Base-by-base conservation (phyloP, 169 alveolate genomes). In the Cryptosporidium andersoni region DNA sequence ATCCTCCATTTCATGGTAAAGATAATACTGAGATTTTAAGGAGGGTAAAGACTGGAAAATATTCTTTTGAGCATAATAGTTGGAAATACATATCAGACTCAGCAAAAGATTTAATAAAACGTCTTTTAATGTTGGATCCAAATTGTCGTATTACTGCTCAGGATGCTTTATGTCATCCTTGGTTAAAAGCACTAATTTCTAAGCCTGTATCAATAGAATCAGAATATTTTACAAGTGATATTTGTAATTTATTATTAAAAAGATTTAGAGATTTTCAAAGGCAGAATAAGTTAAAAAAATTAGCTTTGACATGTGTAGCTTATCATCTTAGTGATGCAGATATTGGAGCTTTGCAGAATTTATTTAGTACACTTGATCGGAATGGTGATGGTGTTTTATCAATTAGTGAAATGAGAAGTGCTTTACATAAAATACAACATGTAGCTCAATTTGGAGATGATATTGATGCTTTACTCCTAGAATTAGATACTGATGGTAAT, bases 271-370 rank as follows among this genome's bases (percentile, higher is more conserved):
- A 91, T 64, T 96, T 96, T 81, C 95, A 92, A 65, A 89, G 91
- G 51, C 94, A 91, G 81, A 90, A 93, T 66, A 95, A 93, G 81
- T 88, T 96, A 91, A 95, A 96, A 92, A 93, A 93, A 51, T 92
- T 95, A 80, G 98, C 98, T 55, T 92, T 96, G 49, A 96, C 99
- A 9, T 96, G 96, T 52, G 94, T 96, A 45, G 99, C 98, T 45
- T 94, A 95, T 82, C 97, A 96, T 66, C 90, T 94, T 49, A 81
- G 91, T 37, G 96, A 94, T 64, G 91, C 91, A 37, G 98, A 96
- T 8, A 94, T 96, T 45, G 96, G 95, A 8, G 88, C 93, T 48
- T 92, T 96, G 56, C 93, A 91, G 90, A 92, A 95, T 51, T 91
- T 94, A 1, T 96, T 96, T 89, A 93, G 93, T 53, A 91, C 96